Percentiles rank a stretch among this genome's conserved stretches.
phyloP scores from a whole-genome alignment of 176 grass and related monocot species.

The Canna indica region DNA sequence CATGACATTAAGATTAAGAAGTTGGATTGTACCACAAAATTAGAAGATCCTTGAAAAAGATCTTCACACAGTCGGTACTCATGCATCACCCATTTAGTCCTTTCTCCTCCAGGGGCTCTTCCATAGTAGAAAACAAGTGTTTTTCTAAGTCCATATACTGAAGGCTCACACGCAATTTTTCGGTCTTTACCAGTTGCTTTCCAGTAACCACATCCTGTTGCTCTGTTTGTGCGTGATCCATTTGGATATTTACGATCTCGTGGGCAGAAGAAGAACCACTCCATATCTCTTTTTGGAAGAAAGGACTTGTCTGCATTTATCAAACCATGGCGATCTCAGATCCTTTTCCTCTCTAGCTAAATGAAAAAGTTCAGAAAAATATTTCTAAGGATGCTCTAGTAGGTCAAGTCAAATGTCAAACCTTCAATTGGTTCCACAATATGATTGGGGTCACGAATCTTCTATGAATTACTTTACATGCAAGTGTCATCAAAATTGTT shows the following conservation, averaged over 20 bases:
- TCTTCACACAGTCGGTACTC: constrained; percentile 30
- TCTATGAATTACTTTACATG: too few species aligned
- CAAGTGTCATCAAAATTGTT: not conserved
- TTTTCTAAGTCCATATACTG: constrained; percentile 19
- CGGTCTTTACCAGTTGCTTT: constrained; percentile 35
- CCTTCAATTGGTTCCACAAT: not conserved
- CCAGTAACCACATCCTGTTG: constrained; percentile 31
- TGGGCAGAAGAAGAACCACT: constrained; percentile 38
- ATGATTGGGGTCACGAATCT: not conserved
- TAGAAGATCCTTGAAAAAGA: constrained; percentile 26
- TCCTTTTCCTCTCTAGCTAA: not conserved
- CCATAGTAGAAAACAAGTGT: constrained; percentile 30
- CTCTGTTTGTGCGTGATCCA: constrained; percentile 33
- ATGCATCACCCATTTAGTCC: constrained; percentile 36
- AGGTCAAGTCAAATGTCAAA: too few species aligned
- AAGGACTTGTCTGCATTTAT: constrained; percentile 30
- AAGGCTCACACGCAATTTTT: constrained; percentile 28
- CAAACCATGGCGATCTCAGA: not conserved
- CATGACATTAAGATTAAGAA: not conserved
- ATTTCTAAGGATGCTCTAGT: too few species aligned
- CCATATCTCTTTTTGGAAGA: constrained; percentile 29
- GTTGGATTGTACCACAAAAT: constrained; percentile 24
- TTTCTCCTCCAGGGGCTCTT: constrained; percentile 31
- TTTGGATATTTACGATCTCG: constrained; percentile 35
- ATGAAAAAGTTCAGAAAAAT: too few species aligned